Evolutionary conservation across 495 filamentous ascomycete species (phyloP).

Genomic region (Aspergillus heteromorphus): DNA sequence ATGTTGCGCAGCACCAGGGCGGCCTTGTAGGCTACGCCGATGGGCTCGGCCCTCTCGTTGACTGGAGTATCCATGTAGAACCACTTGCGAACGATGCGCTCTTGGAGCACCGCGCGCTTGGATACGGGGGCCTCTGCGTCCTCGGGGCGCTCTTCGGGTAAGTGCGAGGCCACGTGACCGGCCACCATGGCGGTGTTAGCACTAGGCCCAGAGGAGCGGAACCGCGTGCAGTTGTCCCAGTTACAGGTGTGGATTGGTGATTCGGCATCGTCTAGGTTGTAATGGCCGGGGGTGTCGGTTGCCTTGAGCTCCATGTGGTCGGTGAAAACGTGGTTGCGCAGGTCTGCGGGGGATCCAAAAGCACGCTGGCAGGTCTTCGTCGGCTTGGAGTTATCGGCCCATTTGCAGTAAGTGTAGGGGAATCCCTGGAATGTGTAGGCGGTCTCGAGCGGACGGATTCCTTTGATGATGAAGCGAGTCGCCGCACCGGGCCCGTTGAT

Average conservation of each 20-base stretch:
- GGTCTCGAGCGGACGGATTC: slow-evolving; percentile 70
- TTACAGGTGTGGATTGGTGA: slow-evolving; percentile 33
- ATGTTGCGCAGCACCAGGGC: slow-evolving; percentile 86
- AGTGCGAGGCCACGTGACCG: slow-evolving; percentile 44
- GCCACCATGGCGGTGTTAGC: slow-evolving; percentile 39
- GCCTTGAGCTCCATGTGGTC: slow-evolving; percentile 59
- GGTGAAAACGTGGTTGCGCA: slow-evolving; percentile 69
- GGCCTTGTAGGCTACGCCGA: slow-evolving; percentile 78
- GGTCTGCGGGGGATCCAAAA: slow-evolving; percentile 53
- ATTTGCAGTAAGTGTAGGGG: slow-evolving; percentile 52
- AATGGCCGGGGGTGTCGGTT: slow-evolving; percentile 42
- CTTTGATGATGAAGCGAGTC: slow-evolving; percentile 86
- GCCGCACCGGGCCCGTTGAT: slow-evolving; percentile 51
- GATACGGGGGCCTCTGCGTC: slow-evolving; percentile 40
- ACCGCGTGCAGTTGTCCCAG: slow-evolving; percentile 37
- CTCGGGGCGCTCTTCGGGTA: slow-evolving; percentile 48
- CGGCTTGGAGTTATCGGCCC: slow-evolving; percentile 42
- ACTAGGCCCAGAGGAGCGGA: slow-evolving; percentile 36
- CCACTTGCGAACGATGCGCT: slow-evolving; percentile 39
- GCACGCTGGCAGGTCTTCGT: slow-evolving; percentile 54
- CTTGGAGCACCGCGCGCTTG: slow-evolving; percentile 36
- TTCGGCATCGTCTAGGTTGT: slow-evolving; percentile 42
- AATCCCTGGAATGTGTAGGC: slow-evolving; percentile 66
- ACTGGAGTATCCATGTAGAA: slow-evolving; percentile 59
- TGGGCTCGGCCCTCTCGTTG: slow-evolving; percentile 78